Conservation (phyloP, 208 protist species). For the Leishmania major region DNA sequence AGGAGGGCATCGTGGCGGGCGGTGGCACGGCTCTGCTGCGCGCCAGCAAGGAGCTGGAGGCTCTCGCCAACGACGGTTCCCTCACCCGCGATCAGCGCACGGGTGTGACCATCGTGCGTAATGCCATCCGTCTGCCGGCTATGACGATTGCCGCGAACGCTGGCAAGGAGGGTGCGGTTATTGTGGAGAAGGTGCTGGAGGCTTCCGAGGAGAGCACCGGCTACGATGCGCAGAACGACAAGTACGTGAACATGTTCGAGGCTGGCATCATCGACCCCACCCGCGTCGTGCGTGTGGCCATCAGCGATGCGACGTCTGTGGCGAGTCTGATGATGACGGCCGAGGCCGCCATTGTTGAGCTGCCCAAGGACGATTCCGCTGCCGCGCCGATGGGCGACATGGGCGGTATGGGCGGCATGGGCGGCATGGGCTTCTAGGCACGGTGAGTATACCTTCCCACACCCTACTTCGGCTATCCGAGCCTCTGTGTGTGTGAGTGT, state of each 20-base stretch:
- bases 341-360: slow-evolving; percentile 78
- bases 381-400: slow-evolving; percentile 46
- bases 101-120: slow-evolving; percentile 96
- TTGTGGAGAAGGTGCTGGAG: slow-evolving; percentile 97
- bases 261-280: slow-evolving; percentile 99
- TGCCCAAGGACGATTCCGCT: slow-evolving; percentile 45
- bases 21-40: slow-evolving; percentile 97
- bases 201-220: slow-evolving; percentile 76
- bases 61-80: slow-evolving; percentile 60
- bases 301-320: slow-evolving; percentile 96
- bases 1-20: slow-evolving; percentile 99
- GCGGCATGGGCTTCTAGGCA: slow-evolving; percentile 60
- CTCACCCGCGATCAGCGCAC: slow-evolving; percentile 94
- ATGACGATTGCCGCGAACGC: slow-evolving; percentile 98
- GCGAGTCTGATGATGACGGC: slow-evolving; percentile 98
- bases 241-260: slow-evolving; percentile 98
- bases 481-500: not conserved
- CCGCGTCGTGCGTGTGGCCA: slow-evolving; percentile 98
- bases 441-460: too few species aligned
- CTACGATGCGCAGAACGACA: slow-evolving; percentile 94
- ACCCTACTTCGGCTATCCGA: not conserved
- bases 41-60: slow-evolving; percentile 85
- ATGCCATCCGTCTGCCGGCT: slow-evolving; percentile 92
- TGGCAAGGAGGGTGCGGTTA: slow-evolving; percentile 97
- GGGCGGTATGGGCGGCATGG: slow-evolving; percentile 73